Base-by-base conservation (phyloP, 441 rosid genomes). In the Capsella rubella region DNA sequence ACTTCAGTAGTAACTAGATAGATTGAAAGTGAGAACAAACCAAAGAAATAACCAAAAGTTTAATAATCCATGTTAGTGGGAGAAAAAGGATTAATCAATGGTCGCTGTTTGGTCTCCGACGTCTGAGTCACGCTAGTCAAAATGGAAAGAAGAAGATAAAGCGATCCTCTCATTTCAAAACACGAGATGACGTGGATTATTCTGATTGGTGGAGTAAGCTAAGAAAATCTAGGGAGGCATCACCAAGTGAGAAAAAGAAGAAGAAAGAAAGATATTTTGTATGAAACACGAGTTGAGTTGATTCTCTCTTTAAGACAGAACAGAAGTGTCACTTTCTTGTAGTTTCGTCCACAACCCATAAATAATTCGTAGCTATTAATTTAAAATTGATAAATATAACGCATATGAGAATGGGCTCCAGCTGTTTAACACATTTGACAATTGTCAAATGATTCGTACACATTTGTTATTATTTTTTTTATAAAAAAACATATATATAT, bases 351-450 rank as follows among this genome's bases (percentile, higher is more conserved):
- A 71, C 75, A 56, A 5, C 39, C 61, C 56, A 61, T 29, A 43
- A 59, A 34, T 34, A 34, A 34, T 34, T 50, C 18, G 25, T 21
- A 21, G 25, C 11, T 47, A 55, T n/a, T n/a, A 0, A 35, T 6
- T 7, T 34, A 13, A n/a, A n/a, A n/a, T n/a, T n/a, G n/a, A n/a
- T n/a, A n/a, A 34, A 43, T 60, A 51, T 59, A 21, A 72, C 11
- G 32, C 56, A 64, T 47, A 21, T 66, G 56, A 31, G 69, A 76
- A 69, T 79, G 85, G 83, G 86, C 71, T 83, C 83, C 81, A 83
- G 81, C 86, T 83, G 84, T 77, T 56, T 69, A 45, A 57, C 74
- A 78, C 73, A 58, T 64, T 73, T 66, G 74, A 62, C 78, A 78
- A 72, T 40, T 67, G 73, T 72, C 80, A 72, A 72, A 67, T 67